These are phyloP conservation scores for Aciculoconidium aculeatum DNA, from an alignment of 805 yeast species.

Conservation along the genomic window DNA sequence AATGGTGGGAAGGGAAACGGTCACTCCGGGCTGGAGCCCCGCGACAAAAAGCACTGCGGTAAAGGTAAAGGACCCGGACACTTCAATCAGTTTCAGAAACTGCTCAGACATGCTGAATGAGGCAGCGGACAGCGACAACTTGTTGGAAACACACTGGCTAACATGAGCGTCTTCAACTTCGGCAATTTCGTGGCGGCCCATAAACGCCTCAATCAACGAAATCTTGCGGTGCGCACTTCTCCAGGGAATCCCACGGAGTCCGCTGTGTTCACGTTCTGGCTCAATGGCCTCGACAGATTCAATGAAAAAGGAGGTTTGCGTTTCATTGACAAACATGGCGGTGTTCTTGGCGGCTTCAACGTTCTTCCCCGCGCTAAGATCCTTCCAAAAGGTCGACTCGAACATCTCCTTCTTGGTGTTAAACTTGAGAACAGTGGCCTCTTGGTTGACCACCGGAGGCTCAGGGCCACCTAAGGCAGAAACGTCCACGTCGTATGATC, in stretches of 20 bases:
- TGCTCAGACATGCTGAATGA: constrained; percentile 9
- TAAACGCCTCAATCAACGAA: constrained; percentile 15
- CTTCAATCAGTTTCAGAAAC: background rate
- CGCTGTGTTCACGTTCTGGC: background rate
- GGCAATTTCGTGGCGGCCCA: constrained; percentile 8
- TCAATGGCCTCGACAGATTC: constrained; percentile 4
- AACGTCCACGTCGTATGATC: too few species aligned
- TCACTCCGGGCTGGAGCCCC: constrained; percentile 3
- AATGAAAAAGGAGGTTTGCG: constrained; percentile 7
- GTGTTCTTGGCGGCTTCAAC: constrained; percentile 4
- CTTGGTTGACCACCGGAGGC: too few species aligned
- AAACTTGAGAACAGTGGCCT: constrained; percentile 1
- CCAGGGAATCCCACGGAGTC: background rate
- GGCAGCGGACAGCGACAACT: constrained; percentile 13
- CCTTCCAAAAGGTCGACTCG: constrained; percentile 10
- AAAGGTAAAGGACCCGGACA: constrained; percentile 1
- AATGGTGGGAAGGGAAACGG: background rate
- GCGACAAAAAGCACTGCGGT: constrained; percentile 2
- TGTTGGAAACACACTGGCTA: constrained; percentile 14
- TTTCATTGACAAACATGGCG: constrained; percentile 8
- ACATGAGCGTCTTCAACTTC: constrained; percentile 10
- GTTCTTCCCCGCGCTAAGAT: constrained; percentile 5
- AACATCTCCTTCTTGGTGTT: constrained; percentile 5
- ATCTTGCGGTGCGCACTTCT: constrained; percentile 6
- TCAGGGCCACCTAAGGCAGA: too few species aligned